A percentile compares a stretch with the other conserved stretches of the same genome.
Evolutionary conservation across 2,329 filamentous ascomycete genomes (phyloP).

Genomic region (Escovopsis sp.): DNA sequence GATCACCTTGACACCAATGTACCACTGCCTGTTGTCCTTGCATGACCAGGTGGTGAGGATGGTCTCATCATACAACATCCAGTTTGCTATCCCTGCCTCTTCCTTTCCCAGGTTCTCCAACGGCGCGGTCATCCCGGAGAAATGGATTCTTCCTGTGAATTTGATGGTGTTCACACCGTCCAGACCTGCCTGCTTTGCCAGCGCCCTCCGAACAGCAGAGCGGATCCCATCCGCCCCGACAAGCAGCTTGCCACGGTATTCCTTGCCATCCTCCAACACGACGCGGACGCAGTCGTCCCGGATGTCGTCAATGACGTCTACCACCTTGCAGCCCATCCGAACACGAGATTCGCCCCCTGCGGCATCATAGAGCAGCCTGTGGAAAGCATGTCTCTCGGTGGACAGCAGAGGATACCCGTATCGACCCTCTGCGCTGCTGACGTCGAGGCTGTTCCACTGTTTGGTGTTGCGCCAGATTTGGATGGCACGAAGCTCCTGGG

Average conservation of each 20-base stretch:
- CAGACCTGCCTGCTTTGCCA: slow-evolving; percentile 3
- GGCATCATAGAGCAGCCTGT: slow-evolving; percentile 6
- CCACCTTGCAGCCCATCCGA: slow-evolving; percentile 4
- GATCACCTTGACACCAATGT: slow-evolving; percentile 9
- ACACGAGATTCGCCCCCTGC: slow-evolving; percentile 5
- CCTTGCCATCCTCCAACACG: slow-evolving; percentile 3
- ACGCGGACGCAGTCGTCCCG: slow-evolving; percentile 5
- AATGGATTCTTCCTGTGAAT: slow-evolving; percentile 8
- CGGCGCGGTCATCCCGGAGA: slow-evolving; percentile 8
- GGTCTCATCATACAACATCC: slow-evolving; percentile 9
- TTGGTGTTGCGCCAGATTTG: slow-evolving; percentile 7
- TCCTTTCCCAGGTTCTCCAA: slow-evolving; percentile 4
- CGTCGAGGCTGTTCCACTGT: slow-evolving; percentile 6
- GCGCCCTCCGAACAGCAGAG: slow-evolving; percentile 5
- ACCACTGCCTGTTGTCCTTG: slow-evolving; percentile 9
- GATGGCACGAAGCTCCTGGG: slow-evolving; percentile 6
- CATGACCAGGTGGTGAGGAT: slow-evolving; percentile 9
- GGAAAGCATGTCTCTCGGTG: slow-evolving; percentile 7
- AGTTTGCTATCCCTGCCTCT: slow-evolving; percentile 8
- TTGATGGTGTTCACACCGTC: slow-evolving; percentile 6
- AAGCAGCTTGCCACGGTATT: slow-evolving; percentile 4
- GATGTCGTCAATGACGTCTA: slow-evolving; percentile 6
- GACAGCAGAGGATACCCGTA: slow-evolving; percentile 7
- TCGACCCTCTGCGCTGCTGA: slow-evolving; percentile 1
- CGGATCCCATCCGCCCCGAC: slow-evolving; percentile 9